These are phyloP conservation scores for Calonectria hawksworthii DNA, from an alignment of 2,329 filamentous ascomycete species.

Conservation along the genomic window DNA sequence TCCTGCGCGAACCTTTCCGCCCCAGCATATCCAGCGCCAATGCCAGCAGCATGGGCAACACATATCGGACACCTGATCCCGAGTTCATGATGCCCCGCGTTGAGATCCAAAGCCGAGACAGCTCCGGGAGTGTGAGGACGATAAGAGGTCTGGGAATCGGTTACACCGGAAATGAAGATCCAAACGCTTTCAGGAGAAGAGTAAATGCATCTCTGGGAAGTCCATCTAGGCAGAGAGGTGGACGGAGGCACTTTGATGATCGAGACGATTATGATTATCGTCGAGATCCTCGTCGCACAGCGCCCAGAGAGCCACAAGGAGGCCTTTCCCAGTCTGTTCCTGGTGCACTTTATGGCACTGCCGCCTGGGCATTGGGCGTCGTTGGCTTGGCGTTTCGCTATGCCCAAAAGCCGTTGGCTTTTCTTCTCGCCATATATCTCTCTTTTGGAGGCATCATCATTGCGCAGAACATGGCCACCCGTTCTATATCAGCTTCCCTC, in stretches of 20 bases:
- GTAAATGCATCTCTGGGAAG: constrained; percentile 35
- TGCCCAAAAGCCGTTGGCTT: constrained; percentile 74
- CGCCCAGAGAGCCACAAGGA: constrained; percentile 42
- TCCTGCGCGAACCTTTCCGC: constrained; percentile 68
- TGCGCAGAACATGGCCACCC: constrained; percentile 72
- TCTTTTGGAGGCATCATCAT: constrained; percentile 71
- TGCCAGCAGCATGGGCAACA: constrained; percentile 41
- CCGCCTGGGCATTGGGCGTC: constrained; percentile 68
- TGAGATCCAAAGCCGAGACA: constrained; percentile 54
- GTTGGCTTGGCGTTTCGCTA: constrained; percentile 71
- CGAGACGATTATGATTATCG: constrained; percentile 34
- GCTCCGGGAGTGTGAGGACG: constrained; percentile 52
- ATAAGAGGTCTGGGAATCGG: constrained; percentile 45
- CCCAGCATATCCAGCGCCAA: constrained; percentile 62
- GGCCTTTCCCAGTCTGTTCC: constrained; percentile 55
- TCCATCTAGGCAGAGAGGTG: constrained; percentile 42
- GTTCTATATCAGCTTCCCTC: constrained; percentile 72
- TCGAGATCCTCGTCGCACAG: constrained; percentile 24
- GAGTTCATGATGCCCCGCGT: constrained; percentile 68
- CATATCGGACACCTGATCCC: constrained; percentile 60
- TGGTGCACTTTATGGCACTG: constrained; percentile 54
- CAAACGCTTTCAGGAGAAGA: constrained; percentile 48
- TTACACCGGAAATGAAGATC: constrained; percentile 38
- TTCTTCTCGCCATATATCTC: constrained; percentile 73
- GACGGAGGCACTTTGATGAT: constrained; percentile 31